phyloP scores from a whole-genome alignment of 345 rosid species.

The Hibiscus syriacus region DNA sequence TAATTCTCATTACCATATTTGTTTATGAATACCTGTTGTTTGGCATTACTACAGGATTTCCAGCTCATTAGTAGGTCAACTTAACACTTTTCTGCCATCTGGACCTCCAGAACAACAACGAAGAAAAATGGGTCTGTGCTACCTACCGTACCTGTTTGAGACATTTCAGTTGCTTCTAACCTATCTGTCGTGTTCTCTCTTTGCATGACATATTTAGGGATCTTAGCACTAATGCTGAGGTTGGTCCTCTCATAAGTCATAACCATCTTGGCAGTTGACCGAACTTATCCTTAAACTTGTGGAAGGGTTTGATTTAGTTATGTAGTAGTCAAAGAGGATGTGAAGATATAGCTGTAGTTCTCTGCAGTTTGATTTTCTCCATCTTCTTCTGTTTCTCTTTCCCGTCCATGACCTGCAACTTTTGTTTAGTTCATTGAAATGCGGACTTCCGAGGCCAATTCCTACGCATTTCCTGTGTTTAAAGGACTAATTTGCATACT shows the following conservation, averaged over 20 bases:
- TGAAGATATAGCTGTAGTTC: not conserved
- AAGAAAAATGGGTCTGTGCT: slow-evolving; percentile 60
- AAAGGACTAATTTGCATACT: not conserved
- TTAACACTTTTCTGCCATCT: slow-evolving; percentile 64
- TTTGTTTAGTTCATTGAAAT: not conserved
- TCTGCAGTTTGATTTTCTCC: slow-evolving; percentile 4
- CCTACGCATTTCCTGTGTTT: not conserved
- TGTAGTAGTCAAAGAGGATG: not conserved
- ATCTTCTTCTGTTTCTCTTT: not conserved
- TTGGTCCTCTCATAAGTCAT: not conserved
- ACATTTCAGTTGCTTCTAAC: slow-evolving; percentile 3
- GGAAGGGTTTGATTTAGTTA: not conserved
- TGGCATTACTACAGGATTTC: slow-evolving; percentile 45
- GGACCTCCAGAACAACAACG: slow-evolving; percentile 73
- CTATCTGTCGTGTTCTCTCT: not conserved
- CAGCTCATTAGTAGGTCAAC: slow-evolving; percentile 39
- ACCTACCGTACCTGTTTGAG: not conserved
- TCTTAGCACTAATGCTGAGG: not conserved
- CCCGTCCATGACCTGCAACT: not conserved
- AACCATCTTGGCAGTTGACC: not conserved
- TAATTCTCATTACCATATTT: slow-evolving; percentile 7
- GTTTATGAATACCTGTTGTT: not conserved
- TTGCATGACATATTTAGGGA: not conserved
- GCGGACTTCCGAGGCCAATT: not conserved
- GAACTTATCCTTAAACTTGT: not conserved